These are phyloP conservation scores for Candida alai DNA, from an alignment of 805 yeast species.

Conservation along the genomic window DNA sequence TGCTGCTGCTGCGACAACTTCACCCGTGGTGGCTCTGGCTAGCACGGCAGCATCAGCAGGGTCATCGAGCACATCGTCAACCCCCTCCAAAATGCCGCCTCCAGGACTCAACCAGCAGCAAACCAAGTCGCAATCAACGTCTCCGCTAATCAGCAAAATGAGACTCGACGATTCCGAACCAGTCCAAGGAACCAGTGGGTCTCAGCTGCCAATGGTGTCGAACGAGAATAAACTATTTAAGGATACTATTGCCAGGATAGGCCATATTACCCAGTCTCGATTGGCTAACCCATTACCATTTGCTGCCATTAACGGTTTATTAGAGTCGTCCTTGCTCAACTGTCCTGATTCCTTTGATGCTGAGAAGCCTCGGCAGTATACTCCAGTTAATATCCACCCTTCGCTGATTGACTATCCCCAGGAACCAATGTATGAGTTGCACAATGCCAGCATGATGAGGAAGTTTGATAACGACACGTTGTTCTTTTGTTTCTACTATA, in stretches of 20 bases:
- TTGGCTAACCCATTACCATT: constrained; percentile 51
- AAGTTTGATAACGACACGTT: constrained; percentile 84
- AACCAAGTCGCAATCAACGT: constrained; percentile 21
- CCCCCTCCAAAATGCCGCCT: constrained; percentile 11
- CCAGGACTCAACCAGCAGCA: constrained; percentile 15
- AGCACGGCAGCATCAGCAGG: no score
- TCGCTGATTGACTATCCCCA: constrained; percentile 88
- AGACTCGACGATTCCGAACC: constrained; percentile 11
- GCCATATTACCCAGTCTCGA: constrained; percentile 36
- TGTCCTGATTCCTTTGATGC: constrained; percentile 94
- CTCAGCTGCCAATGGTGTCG: constrained; percentile 7
- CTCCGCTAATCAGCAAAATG: constrained; percentile 16
- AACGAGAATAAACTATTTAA: constrained; percentile 10
- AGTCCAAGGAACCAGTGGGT: constrained; percentile 2
- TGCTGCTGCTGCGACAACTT: constrained; percentile 8
- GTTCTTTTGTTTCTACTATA: constrained; percentile 88
- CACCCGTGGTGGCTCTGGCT: no score
- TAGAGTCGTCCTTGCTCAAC: constrained; percentile 76
- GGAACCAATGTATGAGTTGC: constrained; percentile 68
- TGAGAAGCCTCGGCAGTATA: constrained; percentile 74
- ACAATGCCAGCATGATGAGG: constrained; percentile 55
- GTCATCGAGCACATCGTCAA: constrained; percentile 9
- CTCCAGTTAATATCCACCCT: constrained; percentile 81
- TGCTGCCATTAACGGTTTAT: constrained; percentile 48
- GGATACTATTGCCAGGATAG: constrained; percentile 11